Base-by-base conservation (phyloP, 2,329 filamentous ascomycete species). In the Lasiodiplodia gonubiensis region DNA sequence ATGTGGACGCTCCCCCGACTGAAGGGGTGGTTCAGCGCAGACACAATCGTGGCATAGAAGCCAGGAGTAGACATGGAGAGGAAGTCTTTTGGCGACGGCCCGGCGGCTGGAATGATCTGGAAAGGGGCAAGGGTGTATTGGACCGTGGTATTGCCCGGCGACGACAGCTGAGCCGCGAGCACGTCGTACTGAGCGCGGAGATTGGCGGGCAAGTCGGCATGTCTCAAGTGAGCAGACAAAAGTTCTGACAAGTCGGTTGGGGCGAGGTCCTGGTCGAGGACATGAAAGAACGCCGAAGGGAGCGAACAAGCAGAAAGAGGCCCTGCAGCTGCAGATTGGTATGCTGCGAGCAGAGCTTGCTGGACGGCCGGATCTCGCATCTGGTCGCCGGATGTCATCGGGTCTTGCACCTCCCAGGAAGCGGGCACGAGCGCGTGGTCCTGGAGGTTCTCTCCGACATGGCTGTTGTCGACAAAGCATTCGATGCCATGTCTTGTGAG, bases 1-100 rank as follows among this genome's bases (percentile, higher is more conserved):
- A 79, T 75, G 53, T 77, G 76, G 1, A 75, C 71, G 8, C 70
- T 71, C 1, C 76, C 77, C 0, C 75, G 74, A 0, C 75, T 77
- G 60, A 78, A 75, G 1, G 79, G 79, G 53, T 79, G 76, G 23
- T 69, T 69, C 4, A 73, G 60, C 8, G 64, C 64, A 4, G 54
- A 46, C 11, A 69, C 51, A 14, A 71, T 52, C 21, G 69, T 68
- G 66, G 71, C 66, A 67, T 64, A 71, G 52, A 70, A 70, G 12
- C 67, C 70, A 2, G 70, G 65, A 18, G 67, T 21, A 12, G 42
- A 23, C 60, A 64, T 49, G 18, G 25, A n/a, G 18, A 64, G 35
- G 60, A 52, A 21, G 42, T 21, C 60, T 4, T 21, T 39, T 3
- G 60, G 60, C n/a, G 30, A 37, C 1, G 60, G 46, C 0, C 46